Evolutionary conservation across 495 filamentous ascomycete species (phyloP), one percentile per base, ranked within the genome.

Genomic region (Aspergillus funiculosus): DNA sequence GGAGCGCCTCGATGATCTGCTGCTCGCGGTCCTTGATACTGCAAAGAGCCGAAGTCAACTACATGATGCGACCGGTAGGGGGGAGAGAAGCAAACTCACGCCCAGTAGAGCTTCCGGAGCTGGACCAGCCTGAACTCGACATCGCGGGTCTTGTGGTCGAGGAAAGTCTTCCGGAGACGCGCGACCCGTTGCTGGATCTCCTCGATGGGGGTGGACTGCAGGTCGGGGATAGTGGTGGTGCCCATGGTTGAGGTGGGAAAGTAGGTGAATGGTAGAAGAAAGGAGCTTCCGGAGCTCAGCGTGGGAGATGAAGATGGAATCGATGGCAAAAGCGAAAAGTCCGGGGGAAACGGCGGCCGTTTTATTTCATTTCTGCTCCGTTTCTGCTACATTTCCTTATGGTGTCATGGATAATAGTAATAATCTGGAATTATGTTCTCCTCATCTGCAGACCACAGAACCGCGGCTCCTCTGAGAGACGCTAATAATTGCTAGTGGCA

Each of bases 101-200:
- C 89, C 89, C 89, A 95, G 71, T 94, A 96, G 31, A 96, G 82
- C 72, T 88, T 90, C 38, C 89, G 83, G 27, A 96, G 81, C 73
- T 96, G 91, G 13, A 77, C 68, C 39, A 89, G 73, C 40, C 92
- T 78, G 73, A 85, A 98, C 53, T 85, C 77, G 43, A 95, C 59
- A 41, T 84, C 74, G 57, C 85, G 85, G 3, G 87, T 94, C 70
- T 85, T 86, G 63, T 91, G 81, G 10, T 85, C 72, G 50, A 73
- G 69, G 70, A 88, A 97, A 15, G 82, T 73, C 41, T 72, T 65
- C 58, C 80, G 79, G 8, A 78, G 64, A 7, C 64, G 71, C 47
- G 74, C 72, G 57, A 76, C 72, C 30, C 80, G 77, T 45, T 54
- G 55, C 11, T 80, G 68, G 53, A 96, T 87, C 41, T 64, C 64